Evolutionary conservation across 306 rosid species (phyloP).

Genomic region (Cicer bijugum): DNA sequence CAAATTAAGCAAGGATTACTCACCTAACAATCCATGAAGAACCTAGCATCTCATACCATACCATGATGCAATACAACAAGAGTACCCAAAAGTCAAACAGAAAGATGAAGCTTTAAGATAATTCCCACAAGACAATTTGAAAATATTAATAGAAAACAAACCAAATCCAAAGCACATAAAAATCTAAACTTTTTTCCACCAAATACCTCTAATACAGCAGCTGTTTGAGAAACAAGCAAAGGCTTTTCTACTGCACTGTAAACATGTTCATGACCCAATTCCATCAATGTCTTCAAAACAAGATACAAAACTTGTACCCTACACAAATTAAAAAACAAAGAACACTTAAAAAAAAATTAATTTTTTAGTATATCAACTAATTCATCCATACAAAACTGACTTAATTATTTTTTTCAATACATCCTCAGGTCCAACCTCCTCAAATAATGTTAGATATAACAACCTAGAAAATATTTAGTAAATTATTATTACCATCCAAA

Average conservation of each 20-base stretch:
- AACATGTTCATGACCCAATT: constrained; percentile 67
- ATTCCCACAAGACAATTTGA: background rate
- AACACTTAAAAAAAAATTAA: too few relatives aligned
- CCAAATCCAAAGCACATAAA: constrained; percentile 37
- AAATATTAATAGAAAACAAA: constrained; percentile 19
- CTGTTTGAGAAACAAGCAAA: constrained; percentile 74
- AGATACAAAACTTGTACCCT: constrained; percentile 74
- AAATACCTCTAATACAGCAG: constrained; percentile 77
- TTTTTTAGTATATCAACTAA: too few relatives aligned
- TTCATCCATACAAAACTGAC: too few relatives aligned
- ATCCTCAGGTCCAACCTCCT: too few relatives aligned
- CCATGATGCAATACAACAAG: background rate
- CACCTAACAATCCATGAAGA: constrained; percentile 86
- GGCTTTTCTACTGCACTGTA: constrained; percentile 78
- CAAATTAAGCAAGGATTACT: constrained; percentile 43
- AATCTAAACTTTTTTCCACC: background rate
- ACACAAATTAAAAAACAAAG: constrained; percentile 24
- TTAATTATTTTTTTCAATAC: too few relatives aligned
- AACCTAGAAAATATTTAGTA: too few relatives aligned
- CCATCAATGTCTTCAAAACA: constrained; percentile 62
- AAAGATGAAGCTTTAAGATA: background rate
- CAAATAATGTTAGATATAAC: too few relatives aligned
- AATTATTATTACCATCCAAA: constrained; percentile 63
- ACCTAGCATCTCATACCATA: constrained; percentile 57
- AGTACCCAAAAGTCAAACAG: background rate